Conservation (phyloP, 805 yeast species). For the Saccharomycopsis fermentans region DNA sequence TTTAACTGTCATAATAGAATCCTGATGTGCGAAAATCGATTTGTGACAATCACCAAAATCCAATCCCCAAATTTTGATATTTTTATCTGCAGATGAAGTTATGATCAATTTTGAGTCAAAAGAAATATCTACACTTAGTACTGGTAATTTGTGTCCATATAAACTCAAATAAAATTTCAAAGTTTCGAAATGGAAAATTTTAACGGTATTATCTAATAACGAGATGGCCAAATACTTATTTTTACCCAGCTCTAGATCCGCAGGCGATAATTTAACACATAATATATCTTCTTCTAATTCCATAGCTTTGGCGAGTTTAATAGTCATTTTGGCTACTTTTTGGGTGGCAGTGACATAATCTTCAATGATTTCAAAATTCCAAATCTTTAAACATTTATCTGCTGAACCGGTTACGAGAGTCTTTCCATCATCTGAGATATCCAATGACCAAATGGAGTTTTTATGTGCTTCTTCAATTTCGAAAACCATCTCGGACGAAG, state of each 20-base stretch:
- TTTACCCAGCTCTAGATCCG: conserved; percentile 28
- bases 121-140: conserved; percentile 84
- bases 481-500: conserved; percentile 66
- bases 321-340: conserved; percentile 40
- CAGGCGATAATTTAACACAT: conserved; percentile 65
- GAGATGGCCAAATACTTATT: conserved; percentile 71
- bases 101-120: conserved; percentile 77
- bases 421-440: conserved; percentile 77
- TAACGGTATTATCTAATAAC: conserved; percentile 86
- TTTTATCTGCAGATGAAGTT: conserved; percentile 95
- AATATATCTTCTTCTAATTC: conserved; percentile 83
- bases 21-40: conserved; percentile 94
- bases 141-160: conserved; percentile 96
- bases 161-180: conserved; percentile 79
- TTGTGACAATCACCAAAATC: conserved; percentile 99
- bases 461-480: conserved; percentile 66
- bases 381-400: conserved; percentile 80
- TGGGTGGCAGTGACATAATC: conserved; percentile 64
- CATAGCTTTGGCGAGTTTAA: conserved; percentile 69
- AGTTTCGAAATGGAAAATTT: conserved; percentile 80
- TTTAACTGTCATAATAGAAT: conserved; percentile 79
- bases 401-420: conserved; percentile 86
- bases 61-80: conserved; percentile 95
- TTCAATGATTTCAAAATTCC: conserved; percentile 68
- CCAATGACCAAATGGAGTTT: conserved; percentile 85